Evolutionary conservation across 2,329 filamentous ascomycete genomes (phyloP).

Genomic region (Epichloe amarillans): DNA sequence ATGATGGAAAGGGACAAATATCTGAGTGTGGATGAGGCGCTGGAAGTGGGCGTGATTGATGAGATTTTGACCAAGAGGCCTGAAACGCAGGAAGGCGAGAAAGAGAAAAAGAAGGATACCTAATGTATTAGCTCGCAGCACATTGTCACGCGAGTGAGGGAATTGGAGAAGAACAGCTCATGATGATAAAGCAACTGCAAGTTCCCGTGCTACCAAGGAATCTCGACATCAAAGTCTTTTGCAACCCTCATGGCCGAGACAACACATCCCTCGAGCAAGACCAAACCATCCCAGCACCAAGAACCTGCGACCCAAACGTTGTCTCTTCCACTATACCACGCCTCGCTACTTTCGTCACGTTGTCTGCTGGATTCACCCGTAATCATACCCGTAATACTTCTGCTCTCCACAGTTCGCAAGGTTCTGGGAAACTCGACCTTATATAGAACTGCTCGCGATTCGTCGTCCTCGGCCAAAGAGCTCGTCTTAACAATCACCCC

Average conservation of each 20-base stretch:
- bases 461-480: conserved; percentile 25
- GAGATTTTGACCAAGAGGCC: conserved; percentile 62
- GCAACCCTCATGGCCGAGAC: conserved; percentile 45
- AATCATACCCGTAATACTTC: conserved; percentile 31
- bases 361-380: not conserved
- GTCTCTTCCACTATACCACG: conserved; percentile 41
- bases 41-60: conserved; percentile 84
- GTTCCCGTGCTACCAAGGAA: not conserved
- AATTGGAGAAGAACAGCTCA: too few relatives aligned
- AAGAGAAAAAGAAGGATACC: conserved; percentile 6
- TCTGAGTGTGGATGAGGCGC: conserved; percentile 74
- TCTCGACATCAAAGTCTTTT: conserved; percentile 33
- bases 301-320: conserved; percentile 42
- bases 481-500: conserved; percentile 40
- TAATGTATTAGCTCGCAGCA: not conserved
- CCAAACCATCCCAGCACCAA: conserved; percentile 55
- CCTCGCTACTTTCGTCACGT: not conserved
- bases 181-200: too few relatives aligned
- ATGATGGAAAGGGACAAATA: conserved; percentile 98
- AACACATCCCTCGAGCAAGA: conserved; percentile 46
- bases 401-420: conserved; percentile 34
- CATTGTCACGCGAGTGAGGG: too few relatives aligned
- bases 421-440: conserved; percentile 38
- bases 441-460: conserved; percentile 27
- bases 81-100: conserved; percentile 22